Evolutionary conservation across 1,284 basidiomycete species (phyloP).

Genomic region (Lentinula novae-zelandiae): DNA sequence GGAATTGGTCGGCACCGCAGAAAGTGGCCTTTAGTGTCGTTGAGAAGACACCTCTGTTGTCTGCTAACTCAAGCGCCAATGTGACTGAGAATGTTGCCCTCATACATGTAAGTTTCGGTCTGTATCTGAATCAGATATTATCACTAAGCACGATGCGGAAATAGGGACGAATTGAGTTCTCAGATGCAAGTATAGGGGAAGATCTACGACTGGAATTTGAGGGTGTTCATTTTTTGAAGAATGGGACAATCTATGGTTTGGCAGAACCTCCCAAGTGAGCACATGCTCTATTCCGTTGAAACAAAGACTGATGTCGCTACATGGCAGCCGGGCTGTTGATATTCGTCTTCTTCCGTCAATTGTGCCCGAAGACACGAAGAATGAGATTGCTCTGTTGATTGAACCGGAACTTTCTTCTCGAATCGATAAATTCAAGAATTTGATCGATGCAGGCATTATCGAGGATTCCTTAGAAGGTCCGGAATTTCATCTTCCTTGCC

Average conservation of each 20-base stretch:
- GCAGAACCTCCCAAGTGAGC: slow-evolving; percentile 64
- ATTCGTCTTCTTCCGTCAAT: slow-evolving; percentile 66
- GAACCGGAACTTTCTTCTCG: slow-evolving; percentile 62
- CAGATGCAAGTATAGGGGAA: slow-evolving; percentile 44
- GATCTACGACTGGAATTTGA: slow-evolving; percentile 69
- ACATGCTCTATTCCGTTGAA: not conserved
- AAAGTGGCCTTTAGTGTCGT: slow-evolving; percentile 63
- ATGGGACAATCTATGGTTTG: slow-evolving; percentile 77
- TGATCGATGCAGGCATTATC: slow-evolving; percentile 60
- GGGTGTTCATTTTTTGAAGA: slow-evolving; percentile 74
- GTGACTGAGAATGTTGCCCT: slow-evolving; percentile 46
- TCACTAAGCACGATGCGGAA: slow-evolving; percentile 4
- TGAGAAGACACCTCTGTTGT: slow-evolving; percentile 45
- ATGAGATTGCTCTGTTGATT: slow-evolving; percentile 62
- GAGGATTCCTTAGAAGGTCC: slow-evolving; percentile 43
- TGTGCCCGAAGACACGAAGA: slow-evolving; percentile 50
- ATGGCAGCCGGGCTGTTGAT: slow-evolving; percentile 51
- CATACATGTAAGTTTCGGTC: slow-evolving; percentile 51
- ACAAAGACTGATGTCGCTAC: slow-evolving; percentile 9
- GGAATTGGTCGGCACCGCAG: slow-evolving; percentile 66
- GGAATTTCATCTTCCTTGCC: not conserved
- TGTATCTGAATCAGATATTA: not conserved
- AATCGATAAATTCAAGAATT: slow-evolving; percentile 54
- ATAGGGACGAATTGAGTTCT: slow-evolving; percentile 70
- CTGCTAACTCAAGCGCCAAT: slow-evolving; percentile 18